Conservation (phyloP, 768 basidiomycete species). For the Psilocybe cyanescens region DNA sequence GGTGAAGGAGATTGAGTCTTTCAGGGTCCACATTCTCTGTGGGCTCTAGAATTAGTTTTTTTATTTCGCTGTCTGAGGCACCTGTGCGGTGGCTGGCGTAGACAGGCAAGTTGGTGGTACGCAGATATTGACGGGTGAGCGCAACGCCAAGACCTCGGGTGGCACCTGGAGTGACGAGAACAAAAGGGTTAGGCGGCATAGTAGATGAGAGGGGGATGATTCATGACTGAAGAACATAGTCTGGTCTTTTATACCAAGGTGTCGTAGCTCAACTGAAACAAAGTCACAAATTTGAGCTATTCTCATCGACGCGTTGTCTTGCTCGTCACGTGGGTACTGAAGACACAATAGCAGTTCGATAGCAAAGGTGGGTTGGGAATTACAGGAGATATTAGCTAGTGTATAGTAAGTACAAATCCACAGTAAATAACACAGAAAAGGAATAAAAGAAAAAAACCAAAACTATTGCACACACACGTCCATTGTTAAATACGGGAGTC, state of each 20-base stretch:
- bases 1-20: constrained; percentile 48
- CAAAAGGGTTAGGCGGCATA: constrained; percentile 43
- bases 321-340: constrained; percentile 9
- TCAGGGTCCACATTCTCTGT: constrained; percentile 44
- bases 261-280: neutral
- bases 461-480: constrained; percentile 14
- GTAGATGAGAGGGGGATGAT: neutral
- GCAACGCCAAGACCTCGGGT: constrained; percentile 61
- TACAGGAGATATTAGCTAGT: constrained; percentile 26
- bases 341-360: constrained; percentile 21
- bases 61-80: constrained; percentile 36
- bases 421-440: constrained; percentile 17
- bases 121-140: constrained; percentile 55
- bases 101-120: constrained; percentile 52
- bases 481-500: constrained; percentile 15
- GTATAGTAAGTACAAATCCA: constrained; percentile 31
- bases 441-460: constrained; percentile 22
- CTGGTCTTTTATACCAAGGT: neutral
- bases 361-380: constrained; percentile 21
- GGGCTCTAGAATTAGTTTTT: constrained; percentile 44
- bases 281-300: constrained; percentile 5
- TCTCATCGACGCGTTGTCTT: neutral
- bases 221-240: neutral
- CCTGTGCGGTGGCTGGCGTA: constrained; percentile 55
- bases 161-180: constrained; percentile 54